Conservation (phyloP, 495 filamentous ascomycete genomes). For the Penicillium lagena region DNA sequence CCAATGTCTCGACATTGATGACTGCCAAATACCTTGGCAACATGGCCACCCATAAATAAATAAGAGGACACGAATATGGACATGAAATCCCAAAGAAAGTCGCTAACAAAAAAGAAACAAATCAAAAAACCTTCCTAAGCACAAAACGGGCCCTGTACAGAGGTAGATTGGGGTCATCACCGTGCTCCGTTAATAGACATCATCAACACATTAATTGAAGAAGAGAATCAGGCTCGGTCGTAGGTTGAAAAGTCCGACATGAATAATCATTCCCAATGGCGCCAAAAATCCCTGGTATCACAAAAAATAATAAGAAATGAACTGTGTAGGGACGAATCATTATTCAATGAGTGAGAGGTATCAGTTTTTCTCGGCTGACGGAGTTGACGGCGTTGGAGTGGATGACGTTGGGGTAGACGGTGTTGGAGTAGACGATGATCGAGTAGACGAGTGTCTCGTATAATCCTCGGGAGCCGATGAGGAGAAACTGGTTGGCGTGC, state of each 20-base stretch:
- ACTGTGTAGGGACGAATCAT: slow-evolving; percentile 15
- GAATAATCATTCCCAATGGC: slow-evolving; percentile 5
- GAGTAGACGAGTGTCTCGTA: slow-evolving; percentile 6
- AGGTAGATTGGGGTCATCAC: no score
- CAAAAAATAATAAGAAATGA: no score
- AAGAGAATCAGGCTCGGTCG: background rate
- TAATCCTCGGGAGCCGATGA: slow-evolving; percentile 33
- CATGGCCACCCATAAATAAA: no score
- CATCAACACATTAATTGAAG: background rate
- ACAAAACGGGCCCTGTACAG: no score
- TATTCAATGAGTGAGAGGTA: slow-evolving; percentile 7
- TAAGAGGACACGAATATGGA: no score
- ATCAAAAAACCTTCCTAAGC: no score
- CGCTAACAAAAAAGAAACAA: no score
- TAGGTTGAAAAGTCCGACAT: slow-evolving; percentile 1
- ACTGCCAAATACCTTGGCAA: no score
- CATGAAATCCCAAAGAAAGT: no score
- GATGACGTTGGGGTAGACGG: background rate
- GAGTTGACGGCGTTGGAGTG: background rate
- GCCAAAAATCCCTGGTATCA: slow-evolving; percentile 12
- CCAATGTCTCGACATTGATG: no score
- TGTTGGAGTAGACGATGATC: background rate
- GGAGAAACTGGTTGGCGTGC: slow-evolving; percentile 29
- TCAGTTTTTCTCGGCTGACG: slow-evolving; percentile 9
- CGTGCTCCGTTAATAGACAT: no score